Evolutionary conservation across 257 asterid species (phyloP), one percentile per base, ranked within the genome.

Genomic region (Plantago major): DNA sequence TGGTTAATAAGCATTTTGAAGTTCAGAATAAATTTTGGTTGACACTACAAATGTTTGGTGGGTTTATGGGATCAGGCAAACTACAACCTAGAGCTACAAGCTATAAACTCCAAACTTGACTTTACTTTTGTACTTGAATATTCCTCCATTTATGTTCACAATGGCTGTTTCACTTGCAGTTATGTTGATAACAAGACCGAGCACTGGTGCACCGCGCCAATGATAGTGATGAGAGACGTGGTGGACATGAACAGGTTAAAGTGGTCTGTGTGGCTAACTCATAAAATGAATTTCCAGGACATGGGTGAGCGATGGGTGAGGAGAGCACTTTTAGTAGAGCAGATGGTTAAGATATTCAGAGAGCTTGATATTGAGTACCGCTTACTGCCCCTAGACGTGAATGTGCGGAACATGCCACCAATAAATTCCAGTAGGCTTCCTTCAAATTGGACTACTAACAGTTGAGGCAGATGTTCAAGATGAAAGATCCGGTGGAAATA

Each of bases 291-390:
- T 72, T 75, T 68, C 64, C 96, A 92, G 64, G 89, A 92, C 71
- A 92, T 92, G 97, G 93, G 95, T 4, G 95, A 92, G 79, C 87
- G 97, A 69, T 89, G 81, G 81, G 51, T 54, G 5, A 77, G 99
- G 66, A 81, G 99, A 70, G 78, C 91, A 15, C 81, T 76, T 46
- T 75, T 93, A 37, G 82, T 93, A 0, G 95, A 82, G 78, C 96
- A 93, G 69, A 81, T 89, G 95, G 68, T 93, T 28, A 84, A 78
- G 64, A 74, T 66, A 18, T 87, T 89, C 69, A 66, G 78, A 67
- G 96, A 89, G 46, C 97, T 93, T 12, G 94, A 83, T 40, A 87
- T 93, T 12, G 94, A 93, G 58, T 89, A 82, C 46, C 85, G 97
- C 0, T 17, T 85, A 89, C 85, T 93, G 60, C 97, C 91, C 1